Evolutionary conservation across 257 asterid genomes (phyloP).

Genomic region (Orobanche coerulescens): DNA sequence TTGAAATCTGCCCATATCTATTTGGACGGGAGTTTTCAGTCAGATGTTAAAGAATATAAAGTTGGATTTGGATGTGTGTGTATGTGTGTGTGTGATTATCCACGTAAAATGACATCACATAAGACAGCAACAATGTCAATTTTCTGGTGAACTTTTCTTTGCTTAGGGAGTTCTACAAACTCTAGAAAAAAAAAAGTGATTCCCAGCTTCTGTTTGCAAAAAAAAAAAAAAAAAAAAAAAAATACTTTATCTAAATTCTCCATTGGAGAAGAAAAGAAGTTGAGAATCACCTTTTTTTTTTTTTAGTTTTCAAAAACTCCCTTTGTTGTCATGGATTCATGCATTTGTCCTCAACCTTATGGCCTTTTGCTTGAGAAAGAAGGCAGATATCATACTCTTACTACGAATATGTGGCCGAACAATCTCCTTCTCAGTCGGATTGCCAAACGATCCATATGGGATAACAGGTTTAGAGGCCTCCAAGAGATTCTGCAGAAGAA

Average conservation of each 20-base stretch:
- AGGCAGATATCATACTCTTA: conserved; percentile 59
- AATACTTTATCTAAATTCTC: neutral
- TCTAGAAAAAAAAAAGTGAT: neutral
- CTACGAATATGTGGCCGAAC: conserved; percentile 48
- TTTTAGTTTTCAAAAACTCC: neutral
- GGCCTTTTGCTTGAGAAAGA: conserved; percentile 68
- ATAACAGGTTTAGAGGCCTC: conserved; percentile 48
- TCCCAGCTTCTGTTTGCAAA: neutral
- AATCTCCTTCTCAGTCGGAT: conserved; percentile 30
- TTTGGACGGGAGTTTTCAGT: too few relatives aligned
- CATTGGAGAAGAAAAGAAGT: neutral
- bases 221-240: too few relatives aligned
- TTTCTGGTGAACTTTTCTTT: neutral
- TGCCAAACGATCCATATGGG: conserved; percentile 48
- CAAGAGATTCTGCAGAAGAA: conserved; percentile 40
- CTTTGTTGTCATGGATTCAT: conserved; percentile 13
- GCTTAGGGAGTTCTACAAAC: neutral
- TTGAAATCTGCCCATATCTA: too few relatives aligned
- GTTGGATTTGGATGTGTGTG: too few relatives aligned
- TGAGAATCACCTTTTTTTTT: neutral
- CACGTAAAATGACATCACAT: too few relatives aligned
- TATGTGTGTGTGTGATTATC: too few relatives aligned
- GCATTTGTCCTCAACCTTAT: conserved; percentile 29
- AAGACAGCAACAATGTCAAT: neutral
- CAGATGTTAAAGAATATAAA: too few relatives aligned